A percentile compares a stretch with the other conserved stretches of the same genome.
These are phyloP conservation scores for Talaromyces borbonicus DNA, from an alignment of 495 filamentous ascomycete genomes.

Conservation along the genomic window DNA sequence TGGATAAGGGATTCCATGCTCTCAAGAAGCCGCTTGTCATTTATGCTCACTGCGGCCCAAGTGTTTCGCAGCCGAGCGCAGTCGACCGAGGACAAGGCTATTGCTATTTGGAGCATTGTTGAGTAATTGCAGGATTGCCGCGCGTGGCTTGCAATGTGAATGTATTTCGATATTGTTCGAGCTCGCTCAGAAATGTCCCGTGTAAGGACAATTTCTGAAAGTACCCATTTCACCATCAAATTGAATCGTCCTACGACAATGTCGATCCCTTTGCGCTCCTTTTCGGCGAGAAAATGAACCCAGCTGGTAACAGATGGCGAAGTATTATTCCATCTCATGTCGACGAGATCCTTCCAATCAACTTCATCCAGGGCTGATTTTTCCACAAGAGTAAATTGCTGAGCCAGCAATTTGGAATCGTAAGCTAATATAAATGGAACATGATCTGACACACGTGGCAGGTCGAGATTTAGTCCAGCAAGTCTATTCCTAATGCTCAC, in stretches of 20 bases:
- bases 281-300: conserved; percentile 84
- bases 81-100: conserved; percentile 80
- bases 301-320: conserved; percentile 56
- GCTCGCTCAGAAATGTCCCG: conserved; percentile 72
- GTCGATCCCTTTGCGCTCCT: conserved; percentile 79
- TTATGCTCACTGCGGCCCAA: conserved; percentile 65
- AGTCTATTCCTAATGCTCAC: conserved; percentile 17
- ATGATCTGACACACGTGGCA: conserved; percentile 34
- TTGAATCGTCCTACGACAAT: conserved; percentile 96
- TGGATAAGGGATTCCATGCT: conserved; percentile 80
- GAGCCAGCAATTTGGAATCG: conserved; percentile 78
- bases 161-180: conserved; percentile 76
- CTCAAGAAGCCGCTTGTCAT: conserved; percentile 61
- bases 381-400: conserved; percentile 93
- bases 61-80: conserved; percentile 66
- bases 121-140: conserved; percentile 87
- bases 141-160: conserved; percentile 83
- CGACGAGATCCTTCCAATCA: conserved; percentile 95
- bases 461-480: neutral
- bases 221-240: conserved; percentile 92
- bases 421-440: conserved; percentile 88
- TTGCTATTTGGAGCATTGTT: conserved; percentile 89
- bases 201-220: conserved; percentile 86
- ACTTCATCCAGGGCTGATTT: conserved; percentile 93
- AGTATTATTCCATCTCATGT: conserved; percentile 82